Base-by-base conservation (phyloP, 768 basidiomycete species). In the Podaxis sp. region DNA sequence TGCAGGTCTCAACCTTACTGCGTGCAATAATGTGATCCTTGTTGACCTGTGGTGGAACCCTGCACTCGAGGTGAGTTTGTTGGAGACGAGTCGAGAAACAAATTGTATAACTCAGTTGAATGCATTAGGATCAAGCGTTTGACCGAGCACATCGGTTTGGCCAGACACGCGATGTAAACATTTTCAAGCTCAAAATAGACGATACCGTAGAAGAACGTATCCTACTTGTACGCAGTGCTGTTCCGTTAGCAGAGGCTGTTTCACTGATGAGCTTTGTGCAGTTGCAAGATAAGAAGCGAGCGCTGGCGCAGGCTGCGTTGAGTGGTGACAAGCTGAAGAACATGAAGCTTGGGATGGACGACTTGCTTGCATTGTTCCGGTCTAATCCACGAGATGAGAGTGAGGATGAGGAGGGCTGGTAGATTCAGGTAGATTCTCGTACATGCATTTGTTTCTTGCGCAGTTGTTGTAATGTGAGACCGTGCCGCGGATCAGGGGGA, bases 31-130 rank as follows among this genome's bases (percentile, higher is more conserved):
- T 66, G 95, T 98, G 41, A 90, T 98, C 67, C 82, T 98, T 2
- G 84, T 94, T 60, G 96, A 97, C 72, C 76, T 95, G 64, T 98
- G 96, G 95, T 98, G 96, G 94, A 91, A 94, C 72, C 92, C 93
- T 10, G 93, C 91, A 0, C 80, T 93, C 3, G 91, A 93, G 75
- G 89, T 90, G 66, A 65, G 83, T 71, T 61, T 11, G 13, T 24
- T 52, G 24, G 62, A 66, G 67, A 51, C 65, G 62, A 62, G 69
- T 22, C 64, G 62, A 15, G 56, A 38, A 46, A 46, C n/a, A 46
- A 30, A 4, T 49, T 17, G 26, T 13, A 20, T 26, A 50, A 58
- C 53, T 54, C 17, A 53, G 33, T 52, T 50, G 46, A 49, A 44
- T 49, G 54, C 46, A 12, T 52, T 70, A 91, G 84, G 94, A 96